phyloP scores from a whole-genome alignment of 2,329 filamentous ascomycete genomes.

The Sporothrix variecibatus region DNA sequence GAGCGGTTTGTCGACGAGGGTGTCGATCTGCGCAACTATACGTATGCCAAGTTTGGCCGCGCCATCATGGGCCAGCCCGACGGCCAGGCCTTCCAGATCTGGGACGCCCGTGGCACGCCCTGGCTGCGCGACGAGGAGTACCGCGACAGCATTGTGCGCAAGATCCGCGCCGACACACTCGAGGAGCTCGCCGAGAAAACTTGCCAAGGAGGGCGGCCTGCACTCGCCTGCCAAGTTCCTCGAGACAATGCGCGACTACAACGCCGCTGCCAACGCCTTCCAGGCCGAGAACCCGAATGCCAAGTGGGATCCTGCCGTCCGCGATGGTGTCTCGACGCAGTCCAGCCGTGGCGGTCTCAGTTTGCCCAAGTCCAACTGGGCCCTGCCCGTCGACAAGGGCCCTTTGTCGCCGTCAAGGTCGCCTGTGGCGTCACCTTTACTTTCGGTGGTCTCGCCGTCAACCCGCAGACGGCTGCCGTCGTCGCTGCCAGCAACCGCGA shows the following conservation, averaged over 20 bases:
- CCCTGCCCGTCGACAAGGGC: constrained; percentile 55
- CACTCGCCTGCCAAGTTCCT: constrained; percentile 49
- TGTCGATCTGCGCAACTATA: constrained; percentile 65
- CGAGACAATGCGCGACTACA: constrained; percentile 56
- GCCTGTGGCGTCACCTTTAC: constrained; percentile 69
- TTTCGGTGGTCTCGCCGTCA: constrained; percentile 63
- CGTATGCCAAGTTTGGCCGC: constrained; percentile 65
- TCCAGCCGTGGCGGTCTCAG: constrained; percentile 46
- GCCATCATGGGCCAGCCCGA: constrained; percentile 62
- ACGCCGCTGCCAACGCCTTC: constrained; percentile 54
- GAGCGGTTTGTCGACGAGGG: constrained; percentile 68
- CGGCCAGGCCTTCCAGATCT: constrained; percentile 64
- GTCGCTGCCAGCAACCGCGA: constrained; percentile 48
- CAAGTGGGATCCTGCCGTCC: constrained; percentile 61
- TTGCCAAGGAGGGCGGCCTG: constrained; percentile 50
- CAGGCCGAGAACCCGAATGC: constrained; percentile 46
- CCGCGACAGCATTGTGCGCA: constrained; percentile 56
- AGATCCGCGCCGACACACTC: constrained; percentile 52
- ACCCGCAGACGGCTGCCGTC: constrained; percentile 56
- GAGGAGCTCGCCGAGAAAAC: constrained; percentile 58
- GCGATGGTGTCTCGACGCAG: constrained; percentile 64
- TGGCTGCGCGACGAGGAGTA: constrained; percentile 66
- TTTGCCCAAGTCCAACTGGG: constrained; percentile 67
- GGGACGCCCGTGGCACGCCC: constrained; percentile 54
- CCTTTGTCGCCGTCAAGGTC: constrained; percentile 65